Percentiles rank a stretch among this genome's conserved stretches.
Conservation (phyloP, 257 asterid species). For the Penstemon davidsonii region DNA sequence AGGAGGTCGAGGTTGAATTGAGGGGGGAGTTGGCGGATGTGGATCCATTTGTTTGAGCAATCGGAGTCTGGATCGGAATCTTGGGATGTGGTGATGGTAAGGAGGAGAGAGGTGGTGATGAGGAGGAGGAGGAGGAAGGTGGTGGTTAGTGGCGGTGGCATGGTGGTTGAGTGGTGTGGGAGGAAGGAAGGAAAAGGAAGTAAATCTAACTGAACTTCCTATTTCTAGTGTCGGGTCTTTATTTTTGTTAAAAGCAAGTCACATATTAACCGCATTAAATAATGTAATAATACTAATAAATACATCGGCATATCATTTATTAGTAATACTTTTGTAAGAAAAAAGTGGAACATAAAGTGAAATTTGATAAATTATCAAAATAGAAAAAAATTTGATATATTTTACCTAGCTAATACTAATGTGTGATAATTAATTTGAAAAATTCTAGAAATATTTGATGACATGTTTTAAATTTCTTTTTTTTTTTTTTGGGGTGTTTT, state of each 20-base stretch:
- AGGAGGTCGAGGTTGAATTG: conserved; percentile 77
- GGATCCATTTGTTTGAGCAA: conserved; percentile 80
- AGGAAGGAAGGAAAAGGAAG: neutral
- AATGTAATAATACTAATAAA: too few relatives aligned
- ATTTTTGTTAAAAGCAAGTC: neutral
- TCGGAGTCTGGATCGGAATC: conserved; percentile 64
- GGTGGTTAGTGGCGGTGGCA: conserved; percentile 30
- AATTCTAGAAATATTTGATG: too few relatives aligned
- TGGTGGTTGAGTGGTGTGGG: conserved; percentile 39
- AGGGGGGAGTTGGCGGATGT: conserved; percentile 81
- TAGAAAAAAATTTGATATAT: too few relatives aligned
- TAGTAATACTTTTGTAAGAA: too few relatives aligned
- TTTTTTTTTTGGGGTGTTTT: too few relatives aligned
- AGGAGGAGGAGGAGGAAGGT: conserved; percentile 18
- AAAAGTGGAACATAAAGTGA: too few relatives aligned
- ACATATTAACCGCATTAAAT: too few relatives aligned
- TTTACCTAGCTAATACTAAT: too few relatives aligned
- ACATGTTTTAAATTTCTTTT: too few relatives aligned
- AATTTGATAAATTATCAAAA: too few relatives aligned
- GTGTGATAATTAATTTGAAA: too few relatives aligned
- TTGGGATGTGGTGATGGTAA: conserved; percentile 29
- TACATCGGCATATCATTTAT: too few relatives aligned
- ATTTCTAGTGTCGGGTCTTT: neutral
- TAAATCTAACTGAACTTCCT: conserved; percentile 26
- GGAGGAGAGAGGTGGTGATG: conserved; percentile 6